Percentiles rank a stretch among this genome's conserved stretches.
Conservation (phyloP, 73 alveolate species). For the Stentor coeruleus region DNA sequence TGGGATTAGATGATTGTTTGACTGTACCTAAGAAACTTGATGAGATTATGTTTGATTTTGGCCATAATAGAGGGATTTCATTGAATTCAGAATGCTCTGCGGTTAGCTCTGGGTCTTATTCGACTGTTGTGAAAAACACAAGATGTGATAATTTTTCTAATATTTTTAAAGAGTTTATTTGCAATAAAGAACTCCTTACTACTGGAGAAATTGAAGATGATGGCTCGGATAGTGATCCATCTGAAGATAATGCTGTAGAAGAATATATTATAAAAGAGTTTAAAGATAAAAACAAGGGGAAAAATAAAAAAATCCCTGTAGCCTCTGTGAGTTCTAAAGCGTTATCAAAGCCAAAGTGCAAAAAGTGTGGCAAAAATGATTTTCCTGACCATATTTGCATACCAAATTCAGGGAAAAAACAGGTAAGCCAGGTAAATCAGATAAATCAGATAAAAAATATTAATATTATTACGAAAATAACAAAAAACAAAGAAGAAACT, state of each 20-base stretch:
- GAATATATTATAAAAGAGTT: background rate
- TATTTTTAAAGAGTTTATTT: background rate
- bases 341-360: background rate
- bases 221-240: background rate
- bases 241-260: conserved; percentile 1
- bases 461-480: background rate
- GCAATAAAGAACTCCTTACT: background rate
- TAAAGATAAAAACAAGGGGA: background rate
- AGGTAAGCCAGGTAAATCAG: background rate
- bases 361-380: background rate
- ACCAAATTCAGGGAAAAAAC: background rate
- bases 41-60: background rate
- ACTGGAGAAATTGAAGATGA: background rate
- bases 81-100: background rate
- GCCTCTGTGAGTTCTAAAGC: background rate
- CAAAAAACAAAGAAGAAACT: background rate
- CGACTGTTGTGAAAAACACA: background rate
- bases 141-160: background rate
- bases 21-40: background rate
- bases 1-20: background rate
- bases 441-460: background rate
- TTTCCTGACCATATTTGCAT: background rate
- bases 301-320: background rate
- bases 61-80: background rate
- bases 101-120: background rate